Conservation (phyloP, 2,329 filamentous ascomycete species). For the Botrytis sinoallii region DNA sequence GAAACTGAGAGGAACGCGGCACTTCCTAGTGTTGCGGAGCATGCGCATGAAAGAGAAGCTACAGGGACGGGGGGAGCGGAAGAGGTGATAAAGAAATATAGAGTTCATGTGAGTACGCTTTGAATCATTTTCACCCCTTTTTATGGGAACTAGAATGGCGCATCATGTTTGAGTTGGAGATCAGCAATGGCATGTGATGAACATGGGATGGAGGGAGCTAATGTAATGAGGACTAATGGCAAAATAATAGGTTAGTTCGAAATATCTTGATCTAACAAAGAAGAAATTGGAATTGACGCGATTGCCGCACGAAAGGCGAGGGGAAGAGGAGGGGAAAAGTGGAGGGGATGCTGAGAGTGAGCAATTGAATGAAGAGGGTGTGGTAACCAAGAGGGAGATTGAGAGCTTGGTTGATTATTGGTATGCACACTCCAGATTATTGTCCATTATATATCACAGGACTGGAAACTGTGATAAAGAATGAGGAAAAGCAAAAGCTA, state of each 20-base stretch:
- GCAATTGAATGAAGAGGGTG: conserved; percentile 48
- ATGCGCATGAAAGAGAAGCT: not conserved
- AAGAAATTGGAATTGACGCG: conserved; percentile 66
- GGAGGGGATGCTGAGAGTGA: not conserved
- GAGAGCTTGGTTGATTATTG: conserved; percentile 66
- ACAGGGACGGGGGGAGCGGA: not conserved
- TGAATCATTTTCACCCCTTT: not conserved
- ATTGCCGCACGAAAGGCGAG: conserved; percentile 53
- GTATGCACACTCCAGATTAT: conserved; percentile 40
- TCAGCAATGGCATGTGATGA: not conserved
- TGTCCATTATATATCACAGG: not conserved
- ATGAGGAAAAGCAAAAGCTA: not conserved
- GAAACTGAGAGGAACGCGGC: not conserved
- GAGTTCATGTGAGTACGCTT: conserved; percentile 50
- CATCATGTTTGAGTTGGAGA: not conserved
- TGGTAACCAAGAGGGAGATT: conserved; percentile 53
- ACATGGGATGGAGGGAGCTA: not conserved
- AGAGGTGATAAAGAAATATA: conserved; percentile 48
- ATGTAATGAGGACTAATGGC: not conserved
- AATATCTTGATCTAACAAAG: conserved; percentile 64
- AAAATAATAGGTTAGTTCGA: conserved; percentile 55
- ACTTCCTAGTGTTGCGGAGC: conserved; percentile 15
- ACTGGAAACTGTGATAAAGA: not conserved
- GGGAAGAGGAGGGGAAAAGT: not conserved
- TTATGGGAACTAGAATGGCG: not conserved